These are phyloP conservation scores for Xerophyta viscosa DNA, from an alignment of 106 monocot genomes.

Conservation along the genomic window DNA sequence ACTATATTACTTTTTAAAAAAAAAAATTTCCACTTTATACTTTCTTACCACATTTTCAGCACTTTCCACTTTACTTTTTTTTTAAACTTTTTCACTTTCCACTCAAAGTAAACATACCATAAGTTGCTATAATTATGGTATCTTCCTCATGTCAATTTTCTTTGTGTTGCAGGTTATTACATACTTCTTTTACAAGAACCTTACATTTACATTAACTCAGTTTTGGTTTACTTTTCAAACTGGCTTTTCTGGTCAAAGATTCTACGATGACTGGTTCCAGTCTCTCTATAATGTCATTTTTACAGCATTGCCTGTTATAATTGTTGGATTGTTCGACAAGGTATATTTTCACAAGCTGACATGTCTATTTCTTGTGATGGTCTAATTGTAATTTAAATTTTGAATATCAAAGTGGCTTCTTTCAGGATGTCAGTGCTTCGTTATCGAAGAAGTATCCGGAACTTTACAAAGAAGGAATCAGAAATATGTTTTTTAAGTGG, in stretches of 20 bases:
- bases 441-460: constrained; percentile 83
- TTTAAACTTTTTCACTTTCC: too few species aligned
- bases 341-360: constrained; percentile 21
- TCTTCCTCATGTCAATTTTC: too few species aligned
- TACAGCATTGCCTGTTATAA: constrained; percentile 92
- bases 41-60: too few species aligned
- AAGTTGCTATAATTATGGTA: background rate
- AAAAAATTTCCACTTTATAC: too few species aligned
- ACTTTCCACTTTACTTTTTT: too few species aligned
- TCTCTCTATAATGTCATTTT: constrained; percentile 98
- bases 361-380: too few species aligned
- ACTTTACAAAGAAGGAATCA: constrained; percentile 89
- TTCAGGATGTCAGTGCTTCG: constrained; percentile 91
- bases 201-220: constrained; percentile 97
- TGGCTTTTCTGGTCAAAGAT: constrained; percentile 98
- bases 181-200: constrained; percentile 99
- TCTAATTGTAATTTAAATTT: too few species aligned
- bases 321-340: constrained; percentile 97
- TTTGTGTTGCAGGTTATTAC: constrained; percentile 79
- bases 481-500: constrained; percentile 92
- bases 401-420: background rate
- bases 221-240: constrained; percentile 99
- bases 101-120: background rate
- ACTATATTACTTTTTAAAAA: too few species aligned
- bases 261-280: constrained; percentile 99